These are phyloP conservation scores for Chlamydomonas asymmetrica DNA, from an alignment of 139 green algal genomes.

Conservation along the genomic window DNA sequence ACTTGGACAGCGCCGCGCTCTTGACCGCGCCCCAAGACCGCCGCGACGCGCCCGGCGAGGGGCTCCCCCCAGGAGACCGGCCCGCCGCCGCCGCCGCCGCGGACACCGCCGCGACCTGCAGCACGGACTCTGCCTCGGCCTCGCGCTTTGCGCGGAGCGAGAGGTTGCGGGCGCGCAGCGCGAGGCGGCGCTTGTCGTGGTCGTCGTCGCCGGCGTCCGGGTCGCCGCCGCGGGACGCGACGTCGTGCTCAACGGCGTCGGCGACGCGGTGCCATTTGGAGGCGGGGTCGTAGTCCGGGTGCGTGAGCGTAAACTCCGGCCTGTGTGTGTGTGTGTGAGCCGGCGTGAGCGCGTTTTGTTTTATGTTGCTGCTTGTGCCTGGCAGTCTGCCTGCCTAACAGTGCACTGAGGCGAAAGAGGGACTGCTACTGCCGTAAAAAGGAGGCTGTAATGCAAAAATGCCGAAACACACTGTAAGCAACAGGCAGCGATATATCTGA, in stretches of 20 bases:
- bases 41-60: neutral
- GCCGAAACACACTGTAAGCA: too few relatives aligned
- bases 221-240: neutral
- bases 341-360: too few relatives aligned
- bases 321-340: constrained; percentile 15
- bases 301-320: constrained; percentile 40
- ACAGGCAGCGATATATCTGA: too few relatives aligned
- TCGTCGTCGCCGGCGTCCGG: constrained; percentile 14
- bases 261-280: neutral
- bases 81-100: neutral
- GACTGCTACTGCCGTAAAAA: too few relatives aligned
- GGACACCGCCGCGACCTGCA: neutral
- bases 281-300: neutral
- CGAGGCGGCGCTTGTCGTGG: constrained; percentile 11
- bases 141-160: neutral
- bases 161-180: constrained; percentile 1
- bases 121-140: neutral
- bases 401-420: too few relatives aligned
- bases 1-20: constrained; percentile 7
- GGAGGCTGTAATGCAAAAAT: too few relatives aligned
- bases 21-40: neutral
- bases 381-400: too few relatives aligned
- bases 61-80: neutral
- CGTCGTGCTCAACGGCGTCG: neutral
- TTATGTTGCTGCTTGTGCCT: too few relatives aligned